Percentiles rank a stretch among this genome's conserved stretches.
These are phyloP conservation scores for Dryas alaskensis DNA, from an alignment of 306 rosid species.

Conservation along the genomic window DNA sequence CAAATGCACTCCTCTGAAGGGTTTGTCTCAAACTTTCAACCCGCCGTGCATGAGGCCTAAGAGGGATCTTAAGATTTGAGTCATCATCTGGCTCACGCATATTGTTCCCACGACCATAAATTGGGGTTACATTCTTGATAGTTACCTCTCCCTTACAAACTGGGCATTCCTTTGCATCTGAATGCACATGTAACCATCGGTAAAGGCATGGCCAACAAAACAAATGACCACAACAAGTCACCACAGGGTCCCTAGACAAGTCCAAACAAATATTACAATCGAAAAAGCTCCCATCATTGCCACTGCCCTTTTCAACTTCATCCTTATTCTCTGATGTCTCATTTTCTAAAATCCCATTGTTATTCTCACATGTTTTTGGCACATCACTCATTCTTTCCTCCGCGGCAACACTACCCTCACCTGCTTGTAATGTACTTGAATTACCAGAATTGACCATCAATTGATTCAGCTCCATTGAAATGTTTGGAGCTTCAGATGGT, in stretches of 20 bases:
- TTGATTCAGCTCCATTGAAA: constrained; percentile 58
- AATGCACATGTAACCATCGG: constrained; percentile 79
- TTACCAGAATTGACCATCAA: constrained; percentile 61
- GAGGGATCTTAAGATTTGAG: constrained; percentile 64
- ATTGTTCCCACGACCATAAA: constrained; percentile 77
- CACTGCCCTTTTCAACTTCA: constrained; percentile 60
- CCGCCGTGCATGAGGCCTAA: constrained; percentile 76
- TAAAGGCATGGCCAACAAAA: constrained; percentile 94
- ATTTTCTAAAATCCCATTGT: constrained; percentile 52
- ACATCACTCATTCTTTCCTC: constrained; percentile 57
- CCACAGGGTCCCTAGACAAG: constrained; percentile 83
- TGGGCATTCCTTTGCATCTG: constrained; percentile 91
- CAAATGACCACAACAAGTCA: constrained; percentile 95
- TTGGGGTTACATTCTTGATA: constrained; percentile 67
- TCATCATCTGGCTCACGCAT: constrained; percentile 55
- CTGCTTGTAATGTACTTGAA: constrained; percentile 58
- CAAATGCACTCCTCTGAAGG: constrained; percentile 59
- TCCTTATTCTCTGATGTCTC: constrained; percentile 56
- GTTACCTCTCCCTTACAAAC: constrained; percentile 96
- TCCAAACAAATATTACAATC: constrained; percentile 97
- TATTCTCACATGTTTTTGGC: constrained; percentile 67
- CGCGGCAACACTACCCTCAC: constrained; percentile 86
- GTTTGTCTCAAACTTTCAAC: constrained; percentile 92
- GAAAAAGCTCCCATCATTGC: constrained; percentile 75
- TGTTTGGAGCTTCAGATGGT: constrained; percentile 42